Conservation (phyloP, 345 rosid genomes). For the Brassica incana region DNA sequence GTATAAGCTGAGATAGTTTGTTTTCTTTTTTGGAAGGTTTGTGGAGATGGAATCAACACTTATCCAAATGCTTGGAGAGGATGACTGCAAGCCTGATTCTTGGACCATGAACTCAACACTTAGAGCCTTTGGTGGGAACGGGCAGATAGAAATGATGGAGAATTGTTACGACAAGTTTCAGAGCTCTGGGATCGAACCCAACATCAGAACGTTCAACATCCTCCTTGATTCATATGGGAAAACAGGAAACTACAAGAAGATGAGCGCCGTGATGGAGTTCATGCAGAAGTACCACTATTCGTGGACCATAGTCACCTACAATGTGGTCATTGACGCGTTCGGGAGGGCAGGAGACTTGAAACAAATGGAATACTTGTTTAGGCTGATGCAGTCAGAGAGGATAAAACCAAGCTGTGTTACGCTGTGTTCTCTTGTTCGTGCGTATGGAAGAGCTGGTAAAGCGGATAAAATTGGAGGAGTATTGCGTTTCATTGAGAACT, state of each 20-base stretch:
- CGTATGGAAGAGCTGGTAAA: constrained; percentile 69
- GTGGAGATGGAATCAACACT: constrained; percentile 84
- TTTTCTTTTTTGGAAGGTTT: constrained; percentile 55
- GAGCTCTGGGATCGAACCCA: constrained; percentile 84
- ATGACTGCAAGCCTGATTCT: constrained; percentile 75
- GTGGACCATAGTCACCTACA: constrained; percentile 94
- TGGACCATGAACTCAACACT: constrained; percentile 94
- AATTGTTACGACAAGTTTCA: constrained; percentile 91
- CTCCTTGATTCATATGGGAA: constrained; percentile 87
- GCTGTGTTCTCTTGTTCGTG: constrained; percentile 80
- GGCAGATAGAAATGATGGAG: constrained; percentile 88
- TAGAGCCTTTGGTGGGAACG: constrained; percentile 81
- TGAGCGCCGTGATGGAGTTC: constrained; percentile 91
- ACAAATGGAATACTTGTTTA: constrained; percentile 86
- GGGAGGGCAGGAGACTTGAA: constrained; percentile 83
- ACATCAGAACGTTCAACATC: constrained; percentile 81
- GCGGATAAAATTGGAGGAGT: constrained; percentile 70
- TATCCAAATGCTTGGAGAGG: constrained; percentile 69
- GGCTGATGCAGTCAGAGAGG: constrained; percentile 82
- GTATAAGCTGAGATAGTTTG: neutral
- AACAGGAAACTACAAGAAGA: constrained; percentile 69
- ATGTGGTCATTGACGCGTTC: constrained; percentile 84
- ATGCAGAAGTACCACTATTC: constrained; percentile 93
- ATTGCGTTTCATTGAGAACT: constrained; percentile 73
- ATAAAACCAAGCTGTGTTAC: constrained; percentile 86